Percentiles rank a stretch among this genome's conserved stretches.
These are phyloP conservation scores for Cornus controversa DNA, from an alignment of 148 eudicot genomes.

Conservation along the genomic window DNA sequence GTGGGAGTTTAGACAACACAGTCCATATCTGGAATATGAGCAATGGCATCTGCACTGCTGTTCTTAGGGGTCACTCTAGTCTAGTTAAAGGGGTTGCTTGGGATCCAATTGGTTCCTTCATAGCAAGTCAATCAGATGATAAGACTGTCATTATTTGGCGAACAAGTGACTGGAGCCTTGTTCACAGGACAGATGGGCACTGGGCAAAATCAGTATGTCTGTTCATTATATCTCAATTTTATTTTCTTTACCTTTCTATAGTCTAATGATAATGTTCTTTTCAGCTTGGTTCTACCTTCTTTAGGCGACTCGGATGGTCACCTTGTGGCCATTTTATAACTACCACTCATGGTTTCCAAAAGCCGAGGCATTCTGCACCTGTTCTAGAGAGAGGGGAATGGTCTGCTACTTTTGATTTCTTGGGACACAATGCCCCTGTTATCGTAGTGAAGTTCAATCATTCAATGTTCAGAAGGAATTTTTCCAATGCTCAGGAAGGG, in stretches of 20 bases:
- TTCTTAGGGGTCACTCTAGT: slow-evolving; percentile 96
- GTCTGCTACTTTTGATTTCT: slow-evolving; percentile 97
- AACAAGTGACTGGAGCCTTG: slow-evolving; percentile 98
- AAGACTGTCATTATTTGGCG: slow-evolving; percentile 98
- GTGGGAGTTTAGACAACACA: slow-evolving; percentile 94
- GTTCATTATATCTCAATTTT: slow-evolving; percentile 5
- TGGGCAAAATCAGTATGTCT: slow-evolving; percentile 95
- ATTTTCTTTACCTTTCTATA: slow-evolving; percentile 12
- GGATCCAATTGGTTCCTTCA: slow-evolving; percentile 99
- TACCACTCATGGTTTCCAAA: slow-evolving; percentile 96
- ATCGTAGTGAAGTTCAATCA: slow-evolving; percentile 95
- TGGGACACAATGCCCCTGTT: slow-evolving; percentile 97
- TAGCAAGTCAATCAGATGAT: slow-evolving; percentile 97
- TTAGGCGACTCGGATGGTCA: slow-evolving; percentile 98
- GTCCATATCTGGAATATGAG: slow-evolving; percentile 92
- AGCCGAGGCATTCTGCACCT: slow-evolving; percentile 98
- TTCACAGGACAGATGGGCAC: slow-evolving; percentile 95
- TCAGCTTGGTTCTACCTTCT: slow-evolving; percentile 99
- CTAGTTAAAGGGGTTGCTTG: slow-evolving; percentile 96
- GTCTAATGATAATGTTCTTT: slow-evolving; percentile 23
- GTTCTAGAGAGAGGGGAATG: slow-evolving; percentile 98
- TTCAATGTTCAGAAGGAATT: slow-evolving; percentile 77
- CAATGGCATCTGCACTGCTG: slow-evolving; percentile 93
- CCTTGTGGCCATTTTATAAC: slow-evolving; percentile 98
- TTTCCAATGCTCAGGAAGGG: slow-evolving; percentile 47